Percentiles rank a stretch among this genome's conserved stretches.
phyloP scores from a whole-genome alignment of 768 basidiomycete genomes.

The Suillus americanus region DNA sequence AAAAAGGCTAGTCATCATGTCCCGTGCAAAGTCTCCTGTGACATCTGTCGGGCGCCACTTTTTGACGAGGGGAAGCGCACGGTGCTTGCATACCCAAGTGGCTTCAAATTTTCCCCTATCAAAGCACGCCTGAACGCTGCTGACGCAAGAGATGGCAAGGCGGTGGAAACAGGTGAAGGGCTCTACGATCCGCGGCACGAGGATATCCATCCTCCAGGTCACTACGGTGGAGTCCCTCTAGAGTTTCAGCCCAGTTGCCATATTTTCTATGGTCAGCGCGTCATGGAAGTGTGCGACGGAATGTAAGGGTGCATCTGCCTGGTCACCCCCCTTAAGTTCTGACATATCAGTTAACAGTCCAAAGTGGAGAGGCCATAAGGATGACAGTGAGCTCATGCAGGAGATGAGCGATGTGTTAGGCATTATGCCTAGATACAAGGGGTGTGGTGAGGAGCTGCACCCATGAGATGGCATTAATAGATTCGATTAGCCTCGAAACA shows the following conservation, averaged over 20 bases:
- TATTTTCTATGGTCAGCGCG: constrained; percentile 5
- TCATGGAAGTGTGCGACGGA: constrained; percentile 9
- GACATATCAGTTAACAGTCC: background rate
- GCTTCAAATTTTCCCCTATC: constrained; percentile 25
- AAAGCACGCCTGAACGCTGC: background rate
- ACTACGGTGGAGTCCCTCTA: constrained; percentile 1
- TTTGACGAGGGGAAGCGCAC: constrained; percentile 35
- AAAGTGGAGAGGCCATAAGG: constrained; percentile 8
- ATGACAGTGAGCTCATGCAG: constrained; percentile 8
- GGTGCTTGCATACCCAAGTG: constrained; percentile 30
- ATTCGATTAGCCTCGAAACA: background rate
- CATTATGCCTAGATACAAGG: background rate
- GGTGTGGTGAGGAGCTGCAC: background rate
- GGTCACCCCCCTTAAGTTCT: background rate
- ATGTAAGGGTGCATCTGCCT: constrained; percentile 1
- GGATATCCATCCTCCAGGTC: constrained; percentile 1
- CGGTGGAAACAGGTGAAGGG: background rate
- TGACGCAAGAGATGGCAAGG: background rate
- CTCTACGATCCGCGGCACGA: background rate
- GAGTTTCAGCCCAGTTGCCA: constrained; percentile 10
- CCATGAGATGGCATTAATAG: background rate
- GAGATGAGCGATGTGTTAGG: constrained; percentile 4
- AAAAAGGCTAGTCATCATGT: constrained; percentile 21
- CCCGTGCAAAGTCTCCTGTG: constrained; percentile 34
- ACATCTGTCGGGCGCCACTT: constrained; percentile 30